Conservation (phyloP, 805 yeast genomes). For the Zygosaccharomyces rouxii region DNA sequence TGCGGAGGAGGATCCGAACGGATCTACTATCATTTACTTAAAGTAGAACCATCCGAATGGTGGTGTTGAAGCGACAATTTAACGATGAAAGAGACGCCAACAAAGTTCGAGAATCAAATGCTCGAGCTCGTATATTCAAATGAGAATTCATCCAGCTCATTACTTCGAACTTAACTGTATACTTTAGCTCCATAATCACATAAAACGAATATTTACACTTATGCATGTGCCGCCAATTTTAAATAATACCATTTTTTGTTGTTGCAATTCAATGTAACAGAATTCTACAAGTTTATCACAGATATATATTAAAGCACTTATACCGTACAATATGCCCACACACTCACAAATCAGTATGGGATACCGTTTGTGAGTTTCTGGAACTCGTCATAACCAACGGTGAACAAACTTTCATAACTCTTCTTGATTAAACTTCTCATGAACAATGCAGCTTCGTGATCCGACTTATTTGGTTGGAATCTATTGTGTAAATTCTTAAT, state of each 20-base stretch:
- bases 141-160: background rate
- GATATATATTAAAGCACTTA: background rate
- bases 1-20: background rate
- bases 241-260: background rate
- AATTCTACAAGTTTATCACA: background rate
- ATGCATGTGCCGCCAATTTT: background rate
- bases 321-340: background rate
- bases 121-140: background rate
- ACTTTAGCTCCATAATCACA: background rate
- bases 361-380: conserved; percentile 95
- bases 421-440: conserved; percentile 73
- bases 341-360: conserved; percentile 57
- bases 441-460: conserved; percentile 75
- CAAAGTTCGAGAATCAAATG: background rate
- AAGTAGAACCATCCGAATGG: background rate
- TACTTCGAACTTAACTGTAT: background rate
- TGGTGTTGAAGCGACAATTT: background rate
- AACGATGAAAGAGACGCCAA: background rate
- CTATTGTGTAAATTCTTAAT: conserved; percentile 71
- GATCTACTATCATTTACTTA: background rate
- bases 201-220: background rate
- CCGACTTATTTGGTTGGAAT: conserved; percentile 76
- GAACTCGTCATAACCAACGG: conserved; percentile 96
- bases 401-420: conserved; percentile 81
- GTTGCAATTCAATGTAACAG: background rate